A percentile compares a stretch with the other conserved stretches of the same genome.
Conservation (phyloP, 495 filamentous ascomycete genomes). For the Penicillium cosmopolitanum region DNA sequence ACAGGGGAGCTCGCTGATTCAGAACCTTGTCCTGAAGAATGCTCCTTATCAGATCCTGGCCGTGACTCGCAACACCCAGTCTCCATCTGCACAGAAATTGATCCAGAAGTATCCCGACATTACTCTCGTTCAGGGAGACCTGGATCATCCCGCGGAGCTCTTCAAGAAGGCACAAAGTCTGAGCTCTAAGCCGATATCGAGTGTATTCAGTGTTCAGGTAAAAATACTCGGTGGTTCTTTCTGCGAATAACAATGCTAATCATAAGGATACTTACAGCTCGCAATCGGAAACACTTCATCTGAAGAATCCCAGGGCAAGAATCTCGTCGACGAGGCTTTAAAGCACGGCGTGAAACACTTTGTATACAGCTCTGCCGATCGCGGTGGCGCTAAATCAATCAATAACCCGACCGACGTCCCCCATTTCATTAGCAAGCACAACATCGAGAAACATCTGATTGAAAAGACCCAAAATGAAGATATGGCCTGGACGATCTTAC, state of each 20-base stretch:
- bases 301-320: conserved; percentile 66
- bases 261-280: conserved; percentile 25
- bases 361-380: conserved; percentile 70
- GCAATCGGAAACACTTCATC: conserved; percentile 24
- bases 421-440: conserved; percentile 67
- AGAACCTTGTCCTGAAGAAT: conserved; percentile 52
- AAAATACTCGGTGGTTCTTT: conserved; percentile 15
- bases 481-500: conserved; percentile 65
- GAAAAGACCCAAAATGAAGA: conserved; percentile 34
- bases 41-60: conserved; percentile 66
- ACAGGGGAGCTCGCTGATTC: conserved; percentile 67
- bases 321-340: conserved; percentile 61
- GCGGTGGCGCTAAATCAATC: conserved; percentile 61
- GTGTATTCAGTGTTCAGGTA: conserved; percentile 52
- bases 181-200: conserved; percentile 52
- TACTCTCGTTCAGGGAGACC: conserved; percentile 60
- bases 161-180: conserved; percentile 52
- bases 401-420: conserved; percentile 60
- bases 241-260: conserved; percentile 29
- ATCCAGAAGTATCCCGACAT: conserved; percentile 45
- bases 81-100: conserved; percentile 56
- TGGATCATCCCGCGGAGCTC: conserved; percentile 52
- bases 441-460: conserved; percentile 65
- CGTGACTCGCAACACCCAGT: conserved; percentile 64
- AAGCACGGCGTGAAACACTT: conserved; percentile 61